Conservation (phyloP, 2,329 filamentous ascomycete species). For the Westerdykella sp. region DNA sequence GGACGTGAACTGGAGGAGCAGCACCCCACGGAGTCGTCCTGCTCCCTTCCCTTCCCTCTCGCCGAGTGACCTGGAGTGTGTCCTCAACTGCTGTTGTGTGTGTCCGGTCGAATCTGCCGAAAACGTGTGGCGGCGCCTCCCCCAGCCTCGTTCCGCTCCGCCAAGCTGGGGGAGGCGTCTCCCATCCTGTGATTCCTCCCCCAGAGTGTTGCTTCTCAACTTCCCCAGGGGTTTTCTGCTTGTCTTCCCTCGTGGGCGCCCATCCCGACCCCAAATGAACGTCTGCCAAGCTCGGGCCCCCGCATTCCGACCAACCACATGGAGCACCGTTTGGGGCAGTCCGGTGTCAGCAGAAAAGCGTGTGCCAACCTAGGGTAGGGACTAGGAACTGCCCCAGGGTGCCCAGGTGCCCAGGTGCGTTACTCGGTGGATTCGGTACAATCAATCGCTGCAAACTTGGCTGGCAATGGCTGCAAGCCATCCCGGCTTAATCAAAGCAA, state of each 20-base stretch:
- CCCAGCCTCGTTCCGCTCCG: constrained; percentile 7
- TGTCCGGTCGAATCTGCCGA: constrained; percentile 7
- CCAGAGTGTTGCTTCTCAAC: constrained; percentile 1
- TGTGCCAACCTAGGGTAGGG: no score
- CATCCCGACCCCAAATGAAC: constrained; percentile 11
- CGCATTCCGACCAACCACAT: constrained; percentile 18
- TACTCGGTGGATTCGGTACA: constrained; percentile 21
- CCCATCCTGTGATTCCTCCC: no score
- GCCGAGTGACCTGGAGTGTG: no score
- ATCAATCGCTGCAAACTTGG: constrained; percentile 5
- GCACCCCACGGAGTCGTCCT: no score
- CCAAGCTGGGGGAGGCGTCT: constrained; percentile 7
- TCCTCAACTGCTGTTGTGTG: no score
- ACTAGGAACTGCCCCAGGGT: no score
- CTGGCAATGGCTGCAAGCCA: not conserved
- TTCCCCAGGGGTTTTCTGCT: constrained; percentile 11
- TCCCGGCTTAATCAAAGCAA: constrained; percentile 14
- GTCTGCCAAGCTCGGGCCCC: constrained; percentile 29
- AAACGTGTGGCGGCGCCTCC: constrained; percentile 3
- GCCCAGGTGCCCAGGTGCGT: constrained; percentile 1
- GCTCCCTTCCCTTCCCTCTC: no score
- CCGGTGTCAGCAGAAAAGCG: no score
- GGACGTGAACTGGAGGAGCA: no score
- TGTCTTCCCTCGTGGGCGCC: constrained; percentile 1
- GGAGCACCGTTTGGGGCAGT: constrained; percentile 10